Base-by-base conservation (phyloP, 1,284 basidiomycete species). In the Moesziomyces parantarcticus region DNA sequence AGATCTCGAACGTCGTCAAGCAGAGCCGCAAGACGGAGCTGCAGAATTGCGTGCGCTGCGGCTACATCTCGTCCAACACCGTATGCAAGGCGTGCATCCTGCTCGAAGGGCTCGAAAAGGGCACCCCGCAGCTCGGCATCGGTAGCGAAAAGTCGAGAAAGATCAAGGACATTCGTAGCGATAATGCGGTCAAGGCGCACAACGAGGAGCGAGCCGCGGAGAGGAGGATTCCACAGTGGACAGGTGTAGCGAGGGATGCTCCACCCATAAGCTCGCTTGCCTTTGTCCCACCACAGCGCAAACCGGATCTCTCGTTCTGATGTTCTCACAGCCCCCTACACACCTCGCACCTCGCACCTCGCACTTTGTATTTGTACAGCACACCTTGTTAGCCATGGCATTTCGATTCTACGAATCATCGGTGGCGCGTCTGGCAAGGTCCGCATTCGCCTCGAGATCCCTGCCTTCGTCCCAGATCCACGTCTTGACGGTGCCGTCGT, bases 401-500 rank as follows among this genome's bases (percentile, higher is more conserved):
- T 43, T 25, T 36, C 20, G 26, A 39, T 58, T 44, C 22, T 36
- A 21, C 16, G 44, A 59, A 20, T 58, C 57, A 1, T 64, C 64
- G 23, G 48, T 50, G 3, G 55, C 46, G 9, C 69, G 45, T 26
- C 64, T 54, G 21, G 60, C 60, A 14, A 64, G 34, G 47, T 73
- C 64, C 14, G 51, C 54, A 22, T 47, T 58, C 8, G 70, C 65
- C 41, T 70, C 71, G 16, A 50, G 14, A 46, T 66, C 66, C 36
- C 71, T 64, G 13, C 66, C 61, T 34, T 74, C 71, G 39, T 74
- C 71, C 77, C 77, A 80, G 32, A 76, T 77, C 86, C 86, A 87
- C 16, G 85, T 79, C 36, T 85, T 83, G 18, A 86, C 84, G n/a
- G 79, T 81, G 8, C 85, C 84, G 73, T 87, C 86, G 58, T 86